Evolutionary conservation across 306 rosid genomes (phyloP).

Genomic region (Trifolium subterraneum): DNA sequence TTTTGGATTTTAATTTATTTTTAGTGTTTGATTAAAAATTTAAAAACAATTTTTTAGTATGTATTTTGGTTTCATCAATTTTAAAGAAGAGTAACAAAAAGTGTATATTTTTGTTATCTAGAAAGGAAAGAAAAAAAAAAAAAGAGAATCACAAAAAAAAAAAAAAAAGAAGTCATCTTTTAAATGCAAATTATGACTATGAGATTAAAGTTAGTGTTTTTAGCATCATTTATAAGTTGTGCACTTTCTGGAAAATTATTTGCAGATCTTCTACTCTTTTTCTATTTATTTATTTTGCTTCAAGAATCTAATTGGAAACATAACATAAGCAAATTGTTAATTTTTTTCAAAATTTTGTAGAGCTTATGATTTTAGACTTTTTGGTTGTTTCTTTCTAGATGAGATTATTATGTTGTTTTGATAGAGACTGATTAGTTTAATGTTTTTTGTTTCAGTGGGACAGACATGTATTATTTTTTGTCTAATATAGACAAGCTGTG

Average conservation of each 20-base stretch:
- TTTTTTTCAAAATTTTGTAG: conserved; percentile 30
- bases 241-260: conserved; percentile 18
- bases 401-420: conserved; percentile 38
- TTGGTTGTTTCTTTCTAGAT: conserved; percentile 29
- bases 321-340: conserved; percentile 17
- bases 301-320: conserved; percentile 27
- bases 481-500: conserved; percentile 56
- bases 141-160: conserved; percentile 7
- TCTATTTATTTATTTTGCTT: conserved; percentile 9
- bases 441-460: conserved; percentile 47
- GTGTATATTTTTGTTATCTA: background rate
- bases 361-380: conserved; percentile 44
- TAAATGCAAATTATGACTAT: conserved; percentile 22
- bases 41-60: background rate
- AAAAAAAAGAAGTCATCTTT: background rate
- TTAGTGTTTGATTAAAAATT: conserved; percentile 27
- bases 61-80: conserved; percentile 23
- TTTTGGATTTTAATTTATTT: conserved; percentile 17
- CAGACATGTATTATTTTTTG: conserved; percentile 48
- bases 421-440: conserved; percentile 54
- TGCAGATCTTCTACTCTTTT: conserved; percentile 1
- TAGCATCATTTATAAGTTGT: conserved; percentile 28
- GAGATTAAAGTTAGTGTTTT: conserved; percentile 40
- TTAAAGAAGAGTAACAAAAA: background rate
- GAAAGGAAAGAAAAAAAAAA: conserved; percentile 5